A percentile compares a stretch with the other conserved stretches of the same genome.
phyloP scores from a whole-genome alignment of 164 flowering plant genomes.

The Macadamia integrifolia region DNA sequence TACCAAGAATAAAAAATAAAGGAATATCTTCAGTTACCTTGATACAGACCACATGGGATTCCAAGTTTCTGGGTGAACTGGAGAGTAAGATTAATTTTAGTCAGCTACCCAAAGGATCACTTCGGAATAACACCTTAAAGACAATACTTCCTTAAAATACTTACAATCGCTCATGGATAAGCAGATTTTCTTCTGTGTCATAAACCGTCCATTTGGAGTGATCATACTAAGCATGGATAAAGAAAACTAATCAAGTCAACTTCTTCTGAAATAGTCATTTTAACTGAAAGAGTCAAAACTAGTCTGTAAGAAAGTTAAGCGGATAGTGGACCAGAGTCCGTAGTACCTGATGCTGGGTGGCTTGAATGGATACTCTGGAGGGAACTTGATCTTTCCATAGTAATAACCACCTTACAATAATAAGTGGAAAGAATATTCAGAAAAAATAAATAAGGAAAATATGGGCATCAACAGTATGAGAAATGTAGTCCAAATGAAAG shows the following conservation, averaged over 20 bases:
- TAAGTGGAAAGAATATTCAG: neutral
- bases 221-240: constrained; percentile 56
- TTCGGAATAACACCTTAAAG: neutral
- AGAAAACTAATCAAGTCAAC: constrained; percentile 1
- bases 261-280: neutral
- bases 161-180: constrained; percentile 98
- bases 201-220: constrained; percentile 93
- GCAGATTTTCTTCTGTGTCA: constrained; percentile 90
- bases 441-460: neutral
- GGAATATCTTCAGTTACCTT: constrained; percentile 39
- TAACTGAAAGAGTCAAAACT: neutral
- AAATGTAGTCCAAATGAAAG: too few species aligned
- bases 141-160: constrained; percentile 15
- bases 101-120: neutral
- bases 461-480: too few species aligned
- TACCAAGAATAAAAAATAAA: too few species aligned
- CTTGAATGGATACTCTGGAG: constrained; percentile 90
- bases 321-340: constrained; percentile 1
- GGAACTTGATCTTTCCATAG: constrained; percentile 92
- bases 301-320: too few species aligned
- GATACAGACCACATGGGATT: constrained; percentile 99
- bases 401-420: constrained; percentile 73
- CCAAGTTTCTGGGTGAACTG: constrained; percentile 99
- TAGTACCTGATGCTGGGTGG: constrained; percentile 90
- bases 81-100: neutral